Conservation (phyloP, 768 basidiomycete species). For the Dacryopinax primogenitus region DNA sequence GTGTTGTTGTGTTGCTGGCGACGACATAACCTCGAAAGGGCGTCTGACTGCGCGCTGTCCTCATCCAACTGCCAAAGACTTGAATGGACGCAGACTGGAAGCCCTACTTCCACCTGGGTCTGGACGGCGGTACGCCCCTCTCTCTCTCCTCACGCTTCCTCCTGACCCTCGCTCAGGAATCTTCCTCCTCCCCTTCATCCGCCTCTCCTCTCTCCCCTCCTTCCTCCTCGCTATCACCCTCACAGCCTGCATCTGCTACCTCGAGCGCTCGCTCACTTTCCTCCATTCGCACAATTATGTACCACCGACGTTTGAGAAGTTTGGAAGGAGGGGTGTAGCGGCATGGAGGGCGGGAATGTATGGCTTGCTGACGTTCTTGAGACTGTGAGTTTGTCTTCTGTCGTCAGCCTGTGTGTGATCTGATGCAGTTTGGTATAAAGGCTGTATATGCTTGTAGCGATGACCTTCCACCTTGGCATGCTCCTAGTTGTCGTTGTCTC, state of each 20-base stretch:
- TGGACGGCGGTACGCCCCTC: not conserved
- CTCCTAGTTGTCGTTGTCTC: not conserved
- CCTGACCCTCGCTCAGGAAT: not conserved
- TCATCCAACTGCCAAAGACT: not conserved
- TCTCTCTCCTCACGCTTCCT: not conserved
- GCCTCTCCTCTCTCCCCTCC: not conserved
- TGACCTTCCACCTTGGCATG: not conserved
- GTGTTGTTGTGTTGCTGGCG: too few species aligned
- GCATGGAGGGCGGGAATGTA: slow-evolving; percentile 5
- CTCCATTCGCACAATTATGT: not conserved
- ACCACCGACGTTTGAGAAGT: not conserved
- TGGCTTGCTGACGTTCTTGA: not conserved
- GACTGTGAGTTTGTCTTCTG: not conserved
- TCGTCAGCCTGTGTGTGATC: not conserved
- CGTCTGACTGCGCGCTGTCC: not conserved
- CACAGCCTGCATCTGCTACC: not conserved
- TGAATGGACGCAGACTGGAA: not conserved
- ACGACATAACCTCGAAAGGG: too few species aligned
- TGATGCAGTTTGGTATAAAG: not conserved
- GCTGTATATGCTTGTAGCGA: not conserved
- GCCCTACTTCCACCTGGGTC: not conserved
- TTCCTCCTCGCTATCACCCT: not conserved
- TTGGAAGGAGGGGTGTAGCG: not conserved
- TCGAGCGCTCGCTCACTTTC: not conserved
- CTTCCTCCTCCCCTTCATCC: slow-evolving; percentile 4